Base-by-base conservation (phyloP, 768 basidiomycete genomes). In the Fistulinella prunicolor region DNA sequence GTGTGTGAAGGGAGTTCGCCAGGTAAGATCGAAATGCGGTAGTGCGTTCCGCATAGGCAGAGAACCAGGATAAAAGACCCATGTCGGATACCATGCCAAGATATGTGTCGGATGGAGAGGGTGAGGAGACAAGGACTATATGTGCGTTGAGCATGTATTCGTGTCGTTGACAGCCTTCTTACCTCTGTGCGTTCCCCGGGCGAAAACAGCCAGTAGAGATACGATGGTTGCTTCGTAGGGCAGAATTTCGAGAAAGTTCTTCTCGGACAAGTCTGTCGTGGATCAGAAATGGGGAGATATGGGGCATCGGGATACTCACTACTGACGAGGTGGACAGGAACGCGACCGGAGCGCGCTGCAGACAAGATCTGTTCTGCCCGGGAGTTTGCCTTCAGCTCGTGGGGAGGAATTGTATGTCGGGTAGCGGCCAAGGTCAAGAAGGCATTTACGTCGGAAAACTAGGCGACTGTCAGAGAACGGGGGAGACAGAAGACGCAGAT, bases 391-490 rank as follows among this genome's bases (percentile, higher is more conserved):
- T 74, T 73, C 16, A 86, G 62, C 41, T 83, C 78, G n/a, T 84
- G 82, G 0, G 76, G 73, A 20, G 71, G 65, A 34, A 86, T 73
- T 3, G 83, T 85, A 59, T 90, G 87, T 38, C 83, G 72, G 4
- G 86, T 90, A 7, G 89, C 88, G 9, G 89, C 89, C 38, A 92
- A 71, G 3, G 86, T 88, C 50, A 92, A 67, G 60, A 91, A 92
- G n/a, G 89, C 86, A 61, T 92, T 92, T 10, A 91, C 85, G 61
- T 92, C 89, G 16, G 89, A 83, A 56, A 80, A 90, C 89, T 92
- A 55, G 14, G 42, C 4, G 3, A 8, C 10, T 8, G n/a, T 51
- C 34, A 64, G 41, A 49, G n/a, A 50, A 30, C n/a, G n/a, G n/a
- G 29, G n/a, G 29, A 1, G 29, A 50, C 8, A 37, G 13, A 21